Evolutionary conservation across 169 alveolate species (phyloP), one percentile per base, ranked within the genome.

Genomic region (Perkinsus marinus): DNA sequence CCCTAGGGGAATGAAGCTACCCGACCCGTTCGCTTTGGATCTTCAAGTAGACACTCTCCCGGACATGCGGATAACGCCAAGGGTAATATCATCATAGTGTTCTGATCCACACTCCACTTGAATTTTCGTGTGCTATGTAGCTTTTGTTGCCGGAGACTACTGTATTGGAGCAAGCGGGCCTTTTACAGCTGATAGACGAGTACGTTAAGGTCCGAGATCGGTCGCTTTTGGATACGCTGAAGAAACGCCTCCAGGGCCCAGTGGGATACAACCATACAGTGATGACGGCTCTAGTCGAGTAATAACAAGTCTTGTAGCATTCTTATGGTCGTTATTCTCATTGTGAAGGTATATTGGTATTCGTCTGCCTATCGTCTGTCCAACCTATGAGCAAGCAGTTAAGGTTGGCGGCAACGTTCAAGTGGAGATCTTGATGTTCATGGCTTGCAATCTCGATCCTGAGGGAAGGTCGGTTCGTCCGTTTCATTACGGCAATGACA

Each of bases 1-100:
- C 92, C 99, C 99, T 9, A 95, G 97, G 94, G 93, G 95, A 91
- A 95, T 97, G 90, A 94, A 96, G 92, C 96, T 95, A 22, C 99
- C 99, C 39, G 98, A 97, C 92, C 99, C 99, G 19, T 96, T 97
- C 94, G 93, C 95, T 47, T 95, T 97, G 79, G 94, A 96, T 90
- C 96, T 97, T 79, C 96, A 96, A 91, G 96, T 97, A 38, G 99
- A 97, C 91, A 93, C 92, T 69, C 92, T 98, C 39, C 98, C 98
- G 39, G 99, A 97, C 57, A 96, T 98, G 94, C 92, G 95, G 68
- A 79, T 95, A 39, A 93, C 94, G 10, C 99, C 99, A 19, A 2
- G 79, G 34, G 79, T 57, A 57, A 30, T 13, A 16, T 13, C 79
- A 0, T 94, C 95, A n/a, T n/a, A n/a, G n/a, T n/a, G n/a, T n/a